Evolutionary conservation across 1,284 basidiomycete species (phyloP).

Genomic region (Apiotrichum siamense): DNA sequence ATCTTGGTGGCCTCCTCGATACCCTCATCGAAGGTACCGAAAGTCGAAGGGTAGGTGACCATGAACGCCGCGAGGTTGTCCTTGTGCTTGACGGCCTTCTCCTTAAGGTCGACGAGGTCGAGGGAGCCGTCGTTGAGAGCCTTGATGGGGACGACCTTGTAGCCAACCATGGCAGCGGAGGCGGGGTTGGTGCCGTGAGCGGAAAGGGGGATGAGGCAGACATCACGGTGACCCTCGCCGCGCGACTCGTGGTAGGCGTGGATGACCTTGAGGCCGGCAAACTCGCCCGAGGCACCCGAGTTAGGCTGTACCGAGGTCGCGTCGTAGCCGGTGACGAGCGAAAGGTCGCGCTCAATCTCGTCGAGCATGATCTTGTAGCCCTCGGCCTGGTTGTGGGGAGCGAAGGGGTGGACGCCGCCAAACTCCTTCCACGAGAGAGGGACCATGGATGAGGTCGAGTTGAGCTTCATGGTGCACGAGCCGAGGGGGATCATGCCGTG

Average conservation of each 20-base stretch:
- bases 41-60: constrained; percentile 95
- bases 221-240: constrained; percentile 76
- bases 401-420: constrained; percentile 84
- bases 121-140: constrained; percentile 79
- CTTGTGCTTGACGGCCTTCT: constrained; percentile 86
- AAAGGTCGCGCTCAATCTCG: constrained; percentile 86
- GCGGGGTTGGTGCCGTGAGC: constrained; percentile 96
- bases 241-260: constrained; percentile 87
- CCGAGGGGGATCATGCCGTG: constrained; percentile 98
- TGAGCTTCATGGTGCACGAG: constrained; percentile 95
- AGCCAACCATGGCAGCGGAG: constrained; percentile 92
- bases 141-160: constrained; percentile 93
- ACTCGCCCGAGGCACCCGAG: constrained; percentile 94
- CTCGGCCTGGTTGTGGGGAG: constrained; percentile 78
- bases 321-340: constrained; percentile 90
- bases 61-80: constrained; percentile 92
- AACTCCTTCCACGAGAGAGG: constrained; percentile 93
- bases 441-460: constrained; percentile 94
- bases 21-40: constrained; percentile 92
- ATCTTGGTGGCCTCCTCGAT: constrained; percentile 88
- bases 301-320: constrained; percentile 95
- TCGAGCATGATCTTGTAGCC: constrained; percentile 81
- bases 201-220: constrained; percentile 91
- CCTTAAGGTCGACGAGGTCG: constrained; percentile 75
- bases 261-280: constrained; percentile 87